Base-by-base conservation (phyloP, 2,329 filamentous ascomycete species). In the Chaetoscypha palmicola region DNA sequence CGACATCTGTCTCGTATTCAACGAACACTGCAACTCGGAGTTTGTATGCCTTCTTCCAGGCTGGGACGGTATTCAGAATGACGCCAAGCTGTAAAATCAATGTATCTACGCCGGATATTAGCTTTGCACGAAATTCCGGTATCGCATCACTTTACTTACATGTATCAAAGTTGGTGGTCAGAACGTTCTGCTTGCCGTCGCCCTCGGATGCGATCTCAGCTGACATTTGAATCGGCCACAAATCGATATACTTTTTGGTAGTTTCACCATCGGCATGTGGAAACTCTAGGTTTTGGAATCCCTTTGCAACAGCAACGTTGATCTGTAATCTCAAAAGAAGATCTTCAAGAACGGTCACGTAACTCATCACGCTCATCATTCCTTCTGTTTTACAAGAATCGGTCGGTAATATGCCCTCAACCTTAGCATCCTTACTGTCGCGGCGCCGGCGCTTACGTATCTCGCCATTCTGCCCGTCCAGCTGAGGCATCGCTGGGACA, bases 161-260 rank as follows among this genome's bases (percentile, higher is more conserved):
- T 0, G 88, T 94, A 62, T 94, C 88, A 61, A 94, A 94, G 53
- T 94, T 94, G 0, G 86, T 92, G 0, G 88, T 94, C 43, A 91
- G 64, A 4, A 92, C 72, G 55, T 78, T 79, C 49, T 73, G 68
- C 47, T 73, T 74, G 50, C 73, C 80, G 58, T 79, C 76, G 1
- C 73, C 74, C 51, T 83, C 79, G 1, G 82, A 71, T 1, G 79
- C 76, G 24, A 92, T 76, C 56, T 91, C 86, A 1, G 87, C 87
- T 4, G 87, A 91, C 86, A 94, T 94, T 53, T 94, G 89, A 41
- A 94, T 92, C 0, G 88, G 88, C 88, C 88, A 94, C 3, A 94
- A 67, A 58, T 94, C 88, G 49, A 94, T 86, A 57, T 83, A 91
- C 57, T 80, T 86, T 59, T 91, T 91, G 3, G 68, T 69, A 41